Conservation (phyloP, 1,139 yeast species). For the Suzukiozyma palmioleophila region DNA sequence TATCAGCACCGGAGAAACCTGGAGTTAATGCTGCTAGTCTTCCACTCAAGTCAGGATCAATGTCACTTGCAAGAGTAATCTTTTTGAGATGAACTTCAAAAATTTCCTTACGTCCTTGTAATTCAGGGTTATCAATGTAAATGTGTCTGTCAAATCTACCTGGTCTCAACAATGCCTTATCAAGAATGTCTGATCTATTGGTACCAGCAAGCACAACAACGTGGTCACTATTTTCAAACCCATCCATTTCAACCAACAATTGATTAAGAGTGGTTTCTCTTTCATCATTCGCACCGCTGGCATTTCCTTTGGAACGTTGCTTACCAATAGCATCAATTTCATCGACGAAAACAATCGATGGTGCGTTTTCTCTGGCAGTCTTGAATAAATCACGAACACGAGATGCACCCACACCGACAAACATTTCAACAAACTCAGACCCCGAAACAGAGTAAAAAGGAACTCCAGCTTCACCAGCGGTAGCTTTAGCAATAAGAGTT, state of each 20-base stretch:
- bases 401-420: constrained; percentile 98
- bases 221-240: constrained; percentile 84
- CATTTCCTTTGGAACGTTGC: constrained; percentile 79
- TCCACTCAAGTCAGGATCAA: constrained; percentile 58
- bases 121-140: constrained; percentile 85
- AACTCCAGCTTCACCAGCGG: constrained; percentile 98
- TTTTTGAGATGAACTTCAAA: constrained; percentile 78
- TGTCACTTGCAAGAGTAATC: constrained; percentile 47
- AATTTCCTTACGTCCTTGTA: constrained; percentile 89
- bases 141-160: constrained; percentile 97
- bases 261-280: constrained; percentile 95
- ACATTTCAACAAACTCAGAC: constrained; percentile 98
- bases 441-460: constrained; percentile 95
- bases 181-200: constrained; percentile 89
- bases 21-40: constrained; percentile 94
- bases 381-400: constrained; percentile 92
- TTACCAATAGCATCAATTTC: constrained; percentile 98
- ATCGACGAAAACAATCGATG: constrained; percentile 90
- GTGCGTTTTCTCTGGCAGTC: constrained; percentile 90
- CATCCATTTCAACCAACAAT: constrained; percentile 96
- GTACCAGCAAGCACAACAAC: constrained; percentile 98
- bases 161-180: constrained; percentile 89
- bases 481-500: constrained; percentile 93
- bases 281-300: constrained; percentile 90
- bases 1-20: constrained; percentile 97